Evolutionary conservation across 208 protist species (phyloP), one percentile per base, ranked within the genome.

Genomic region (Phytomonas francai): DNA sequence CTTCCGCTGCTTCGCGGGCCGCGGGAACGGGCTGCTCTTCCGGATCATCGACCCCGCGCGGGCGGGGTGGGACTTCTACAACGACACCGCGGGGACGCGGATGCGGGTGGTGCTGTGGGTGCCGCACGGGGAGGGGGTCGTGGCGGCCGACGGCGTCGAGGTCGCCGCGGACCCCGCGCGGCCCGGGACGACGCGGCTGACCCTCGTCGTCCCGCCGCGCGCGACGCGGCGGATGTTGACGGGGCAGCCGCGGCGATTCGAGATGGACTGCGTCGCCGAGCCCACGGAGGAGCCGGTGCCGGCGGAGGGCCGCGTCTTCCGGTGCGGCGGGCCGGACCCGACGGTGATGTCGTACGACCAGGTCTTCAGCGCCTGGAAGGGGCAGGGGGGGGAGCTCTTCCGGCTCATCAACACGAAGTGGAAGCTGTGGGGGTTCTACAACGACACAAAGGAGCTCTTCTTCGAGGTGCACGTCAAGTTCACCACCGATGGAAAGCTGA

Each of bases 1-100:
- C 25, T 88, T 85, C 77, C 78, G 77, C 59, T 86, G 81, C 80
- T 88, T 88, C 74, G 84, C 85, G 73, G 70, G 84, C 70, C 83
- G 74, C 58, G 83, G 83, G 56, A 89, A 89, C 49, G 83, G 83
- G 14, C 76, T 89, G 28, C 76, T 89, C 57, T 89, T 89, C 66
- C 80, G 83, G 29, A 71, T 89, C 16, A 80, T 89, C 39, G 73
- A 85, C 45, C 59, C 74, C 45, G 66, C 42, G n/a, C 45, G 39
- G 2, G 64, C 66, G 0, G 54, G 14, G 22, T 89, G 83, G 81
- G 68, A 49, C 65, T 89, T 89, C 54, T 86, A 86, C 78, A 89
- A 89, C 69, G 83, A 89, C 71, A 89, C 83, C 14, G 71, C 39
- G 11, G 82, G 86, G 57, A 90, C 89, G 71, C 39, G 83, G 32